phyloP scores from a whole-genome alignment of 768 basidiomycete species.

The Mycena epipterygia region DNA sequence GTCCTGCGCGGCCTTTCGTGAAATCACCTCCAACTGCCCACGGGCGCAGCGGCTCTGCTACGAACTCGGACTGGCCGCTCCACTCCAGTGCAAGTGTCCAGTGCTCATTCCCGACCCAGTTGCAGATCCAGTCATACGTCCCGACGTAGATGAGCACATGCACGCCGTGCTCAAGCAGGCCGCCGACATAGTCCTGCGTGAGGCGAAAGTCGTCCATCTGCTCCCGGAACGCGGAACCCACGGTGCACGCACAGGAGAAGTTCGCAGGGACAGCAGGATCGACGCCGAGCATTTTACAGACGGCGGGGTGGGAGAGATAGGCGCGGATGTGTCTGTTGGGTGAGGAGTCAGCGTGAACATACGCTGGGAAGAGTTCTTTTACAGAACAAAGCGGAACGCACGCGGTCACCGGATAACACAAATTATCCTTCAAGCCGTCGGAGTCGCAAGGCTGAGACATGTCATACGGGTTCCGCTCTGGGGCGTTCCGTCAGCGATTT shows the following conservation, averaged over 20 bases:
- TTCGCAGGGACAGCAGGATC: conserved; percentile 50
- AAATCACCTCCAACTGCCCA: conserved; percentile 27
- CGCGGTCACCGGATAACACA: conserved; percentile 36
- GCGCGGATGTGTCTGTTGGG: conserved; percentile 54
- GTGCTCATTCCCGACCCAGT: conserved; percentile 79
- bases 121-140: conserved; percentile 82
- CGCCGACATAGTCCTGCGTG: conserved; percentile 70
- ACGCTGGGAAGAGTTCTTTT: neutral
- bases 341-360: neutral
- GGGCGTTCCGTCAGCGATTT: neutral
- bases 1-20: conserved; percentile 19
- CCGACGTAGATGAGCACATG: conserved; percentile 80
- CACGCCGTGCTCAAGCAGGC: conserved; percentile 79
- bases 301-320: conserved; percentile 65
- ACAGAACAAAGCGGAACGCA: neutral
- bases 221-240: conserved; percentile 62
- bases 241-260: conserved; percentile 58
- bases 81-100: conserved; percentile 82
- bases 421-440: conserved; percentile 9
- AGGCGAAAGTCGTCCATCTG: conserved; percentile 60
- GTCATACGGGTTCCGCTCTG: conserved; percentile 67
- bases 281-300: conserved; percentile 66
- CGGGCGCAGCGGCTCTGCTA: conserved; percentile 48
- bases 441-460: conserved; percentile 59
- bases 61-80: conserved; percentile 69